Evolutionary conservation across 805 yeast species (phyloP).

Genomic region (Zygotorulaspora chibaensis): DNA sequence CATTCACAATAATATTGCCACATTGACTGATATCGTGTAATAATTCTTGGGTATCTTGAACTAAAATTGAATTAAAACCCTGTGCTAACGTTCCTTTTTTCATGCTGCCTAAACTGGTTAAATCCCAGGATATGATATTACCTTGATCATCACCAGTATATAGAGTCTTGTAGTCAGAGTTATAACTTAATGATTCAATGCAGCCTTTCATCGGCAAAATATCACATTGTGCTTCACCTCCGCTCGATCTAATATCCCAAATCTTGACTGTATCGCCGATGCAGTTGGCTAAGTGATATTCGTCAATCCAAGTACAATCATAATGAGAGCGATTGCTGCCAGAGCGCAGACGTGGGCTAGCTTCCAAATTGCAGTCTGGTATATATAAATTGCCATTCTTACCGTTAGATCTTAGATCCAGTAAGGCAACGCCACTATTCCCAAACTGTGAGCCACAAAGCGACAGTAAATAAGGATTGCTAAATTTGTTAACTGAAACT

Average conservation of each 20-base stretch:
- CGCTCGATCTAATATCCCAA: slow-evolving; percentile 27
- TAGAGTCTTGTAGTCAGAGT: slow-evolving; percentile 12
- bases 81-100: slow-evolving; percentile 20
- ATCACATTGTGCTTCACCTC: slow-evolving; percentile 18
- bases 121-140: slow-evolving; percentile 27
- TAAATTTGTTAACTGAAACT: slow-evolving; percentile 33
- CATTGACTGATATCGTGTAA: slow-evolving; percentile 20
- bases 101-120: slow-evolving; percentile 15
- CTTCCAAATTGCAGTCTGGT: slow-evolving; percentile 19
- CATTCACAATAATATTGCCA: slow-evolving; percentile 27
- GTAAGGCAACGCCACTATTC: slow-evolving; percentile 66
- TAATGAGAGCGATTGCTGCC: slow-evolving; percentile 13
- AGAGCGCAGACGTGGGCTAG: slow-evolving; percentile 16
- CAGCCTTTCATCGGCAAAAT: slow-evolving; percentile 24
- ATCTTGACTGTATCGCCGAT: slow-evolving; percentile 20
- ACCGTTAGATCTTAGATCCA: slow-evolving; percentile 54
- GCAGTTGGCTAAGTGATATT: slow-evolving; percentile 21
- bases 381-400: slow-evolving; percentile 19
- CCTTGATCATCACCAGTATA: slow-evolving; percentile 25
- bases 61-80: slow-evolving; percentile 19
- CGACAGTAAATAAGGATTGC: slow-evolving; percentile 43
- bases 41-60: slow-evolving; percentile 5
- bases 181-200: slow-evolving; percentile 17
- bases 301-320: slow-evolving; percentile 25
- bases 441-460: slow-evolving; percentile 58